Conservation (phyloP, 192 early-diverging fungal genomes). For the Tieghemiomyces parasiticus region DNA sequence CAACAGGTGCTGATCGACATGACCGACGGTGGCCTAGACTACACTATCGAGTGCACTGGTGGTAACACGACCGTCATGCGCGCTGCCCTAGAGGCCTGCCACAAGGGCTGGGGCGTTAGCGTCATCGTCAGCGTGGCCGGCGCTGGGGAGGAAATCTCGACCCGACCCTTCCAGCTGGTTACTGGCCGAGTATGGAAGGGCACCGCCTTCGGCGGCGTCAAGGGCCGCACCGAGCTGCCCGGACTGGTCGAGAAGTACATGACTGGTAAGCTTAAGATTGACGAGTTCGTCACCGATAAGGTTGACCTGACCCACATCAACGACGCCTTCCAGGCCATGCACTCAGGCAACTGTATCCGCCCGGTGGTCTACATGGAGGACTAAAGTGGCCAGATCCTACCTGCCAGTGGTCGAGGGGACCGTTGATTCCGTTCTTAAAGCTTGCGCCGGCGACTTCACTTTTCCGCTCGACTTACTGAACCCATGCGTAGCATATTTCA, state of each 20-base stretch:
- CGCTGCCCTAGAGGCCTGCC: constrained; percentile 81
- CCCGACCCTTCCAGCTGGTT: constrained; percentile 92
- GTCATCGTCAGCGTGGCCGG: constrained; percentile 86
- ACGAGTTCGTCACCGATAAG: constrained; percentile 79
- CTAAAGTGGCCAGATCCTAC: too few relatives aligned
- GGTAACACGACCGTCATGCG: constrained; percentile 86
- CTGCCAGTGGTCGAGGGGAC: too few relatives aligned
- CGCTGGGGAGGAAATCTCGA: constrained; percentile 81
- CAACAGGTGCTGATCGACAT: constrained; percentile 74
- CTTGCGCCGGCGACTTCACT: too few relatives aligned
- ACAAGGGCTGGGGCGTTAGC: constrained; percentile 86
- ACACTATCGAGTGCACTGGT: constrained; percentile 92
- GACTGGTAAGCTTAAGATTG: constrained; percentile 72
- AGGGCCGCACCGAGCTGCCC: constrained; percentile 83
- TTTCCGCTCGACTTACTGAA: too few relatives aligned
- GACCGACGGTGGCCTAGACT: constrained; percentile 92
- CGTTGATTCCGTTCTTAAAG: too few relatives aligned
- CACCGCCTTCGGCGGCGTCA: constrained; percentile 92
- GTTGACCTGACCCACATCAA: constrained; percentile 75
- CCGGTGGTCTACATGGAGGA: constrained; percentile 22
- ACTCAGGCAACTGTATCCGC: constrained; percentile 44
- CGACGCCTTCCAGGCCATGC: constrained; percentile 88
- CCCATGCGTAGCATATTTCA: too few relatives aligned
- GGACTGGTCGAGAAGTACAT: constrained; percentile 77
- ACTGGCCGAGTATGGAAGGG: constrained; percentile 95